A percentile compares a stretch with the other conserved stretches of the same genome.
Conservation (phyloP, 148 eudicot genomes). For the Silene uniflora region DNA sequence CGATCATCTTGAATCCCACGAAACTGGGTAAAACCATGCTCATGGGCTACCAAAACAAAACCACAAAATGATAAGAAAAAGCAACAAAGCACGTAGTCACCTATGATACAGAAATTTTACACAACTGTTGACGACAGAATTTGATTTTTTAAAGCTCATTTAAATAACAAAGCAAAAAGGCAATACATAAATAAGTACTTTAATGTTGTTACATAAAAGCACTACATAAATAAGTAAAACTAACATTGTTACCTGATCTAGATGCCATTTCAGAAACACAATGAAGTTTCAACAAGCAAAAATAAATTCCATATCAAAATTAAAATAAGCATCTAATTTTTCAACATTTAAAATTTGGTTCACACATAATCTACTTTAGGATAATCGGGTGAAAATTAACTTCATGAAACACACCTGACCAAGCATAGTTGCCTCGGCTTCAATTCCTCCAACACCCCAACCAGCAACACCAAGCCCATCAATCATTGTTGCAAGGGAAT, state of each 20-base stretch:
- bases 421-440: slow-evolving; percentile 98
- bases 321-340: not conserved
- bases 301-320: not conserved
- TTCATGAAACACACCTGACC: slow-evolving; percentile 60
- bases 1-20: slow-evolving; percentile 85
- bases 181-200: not conserved
- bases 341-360: not conserved
- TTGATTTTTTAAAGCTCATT: not conserved
- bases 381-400: not conserved
- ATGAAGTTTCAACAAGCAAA: not conserved
- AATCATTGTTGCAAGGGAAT: slow-evolving; percentile 98
- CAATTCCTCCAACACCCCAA: slow-evolving; percentile 99
- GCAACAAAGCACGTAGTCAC: too few relatives aligned
- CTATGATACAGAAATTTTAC: not conserved
- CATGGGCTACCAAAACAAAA: slow-evolving; percentile 76
- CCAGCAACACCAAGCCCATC: slow-evolving; percentile 98
- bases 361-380: not conserved
- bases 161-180: not conserved
- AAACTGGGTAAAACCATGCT: slow-evolving; percentile 99
- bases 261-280: not conserved
- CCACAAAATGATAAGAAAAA: too few relatives aligned
- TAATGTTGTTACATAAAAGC: not conserved
- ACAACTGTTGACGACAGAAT: not conserved
- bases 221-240: not conserved
- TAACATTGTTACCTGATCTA: not conserved